Base-by-base conservation (phyloP, 2,329 filamentous ascomycete genomes). In the Ophiosphaerella narmari region DNA sequence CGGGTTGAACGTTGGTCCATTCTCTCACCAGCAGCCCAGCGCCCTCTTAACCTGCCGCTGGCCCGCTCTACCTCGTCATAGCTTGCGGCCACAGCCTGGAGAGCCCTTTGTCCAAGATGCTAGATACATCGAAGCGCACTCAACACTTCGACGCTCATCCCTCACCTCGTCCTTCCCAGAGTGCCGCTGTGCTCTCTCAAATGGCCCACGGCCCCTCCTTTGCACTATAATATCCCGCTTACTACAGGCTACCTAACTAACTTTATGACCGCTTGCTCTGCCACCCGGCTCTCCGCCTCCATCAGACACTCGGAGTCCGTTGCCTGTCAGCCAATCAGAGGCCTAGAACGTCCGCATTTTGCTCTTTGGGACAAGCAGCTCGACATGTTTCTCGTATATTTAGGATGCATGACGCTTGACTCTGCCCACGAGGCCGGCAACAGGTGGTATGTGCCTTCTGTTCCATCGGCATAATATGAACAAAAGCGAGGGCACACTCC, bases 241-340 rank as follows among this genome's bases (percentile, higher is more conserved):
- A 46, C 37, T 40, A 21, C 18, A 21, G 18, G 18, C 18, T 21
- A 4, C 18, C 18, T 21, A 5, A 21, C 18, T 21, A 5, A 21
- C 48, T 14, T 23, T n/a, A 21, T 13, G 26, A 37, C 34, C 37
- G 33, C 37, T 40, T 31, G 29, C 16, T 21, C 39, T 54, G 52
- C 44, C 44, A 35, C 29, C 53, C 62, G 62, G 62, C 46, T 63
- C 62, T 62, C 62, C 62, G 55, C 62, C 57, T 51, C 55, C 55
- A 49, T 47, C 48, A 55, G 12, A n/a, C 34, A 16, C 14, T 36
- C 62, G 60, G 58, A 65, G 50, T 65, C 62, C 62, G 60, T 52
- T 44, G 21, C 36, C 33, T 35, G 34, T 35, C 42, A 46, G 26
- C 57, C 55, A 58, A 56, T 60, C 52, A 60, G 29, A 41, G 29